Evolutionary conservation across 1,139 yeast species (phyloP).

Genomic region (Candida tunisiensis): DNA sequence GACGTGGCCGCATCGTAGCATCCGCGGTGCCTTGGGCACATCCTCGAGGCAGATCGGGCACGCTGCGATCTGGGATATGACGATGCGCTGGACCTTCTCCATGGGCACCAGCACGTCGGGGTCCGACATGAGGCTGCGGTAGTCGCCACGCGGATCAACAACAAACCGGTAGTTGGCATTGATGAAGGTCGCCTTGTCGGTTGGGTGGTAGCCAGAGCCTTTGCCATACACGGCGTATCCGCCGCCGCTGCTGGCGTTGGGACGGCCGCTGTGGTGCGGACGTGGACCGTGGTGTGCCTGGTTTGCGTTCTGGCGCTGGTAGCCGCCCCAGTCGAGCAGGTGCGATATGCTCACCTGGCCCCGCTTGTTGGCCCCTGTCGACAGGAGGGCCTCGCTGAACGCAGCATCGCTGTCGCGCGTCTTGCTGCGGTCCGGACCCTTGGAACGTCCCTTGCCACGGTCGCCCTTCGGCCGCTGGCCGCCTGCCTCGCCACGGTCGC

Average conservation of each 20-base stretch:
- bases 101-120: slow-evolving; percentile 62
- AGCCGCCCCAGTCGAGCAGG: slow-evolving; percentile 11
- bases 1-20: slow-evolving; percentile 90
- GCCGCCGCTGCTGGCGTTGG: no score
- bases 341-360: slow-evolving; percentile 15
- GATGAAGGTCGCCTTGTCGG: slow-evolving; percentile 59
- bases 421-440: no score
- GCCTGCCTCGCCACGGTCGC: no score
- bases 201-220: no score
- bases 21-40: slow-evolving; percentile 79
- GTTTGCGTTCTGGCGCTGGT: slow-evolving; percentile 3
- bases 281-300: slow-evolving; percentile 7
- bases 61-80: slow-evolving; percentile 51
- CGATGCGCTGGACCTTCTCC: slow-evolving; percentile 50
- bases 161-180: slow-evolving; percentile 78
- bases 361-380: slow-evolving; percentile 10
- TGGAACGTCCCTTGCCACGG: no score
- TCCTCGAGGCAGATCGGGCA: slow-evolving; percentile 90
- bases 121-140: slow-evolving; percentile 39
- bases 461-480: no score
- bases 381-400: no score
- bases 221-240: slow-evolving; percentile 1
- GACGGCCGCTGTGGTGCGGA: no score
- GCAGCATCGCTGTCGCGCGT: no score
- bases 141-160: slow-evolving; percentile 42